Conservation (phyloP, 2,329 filamentous ascomycete genomes). For the Hymenoscyphus linearis region DNA sequence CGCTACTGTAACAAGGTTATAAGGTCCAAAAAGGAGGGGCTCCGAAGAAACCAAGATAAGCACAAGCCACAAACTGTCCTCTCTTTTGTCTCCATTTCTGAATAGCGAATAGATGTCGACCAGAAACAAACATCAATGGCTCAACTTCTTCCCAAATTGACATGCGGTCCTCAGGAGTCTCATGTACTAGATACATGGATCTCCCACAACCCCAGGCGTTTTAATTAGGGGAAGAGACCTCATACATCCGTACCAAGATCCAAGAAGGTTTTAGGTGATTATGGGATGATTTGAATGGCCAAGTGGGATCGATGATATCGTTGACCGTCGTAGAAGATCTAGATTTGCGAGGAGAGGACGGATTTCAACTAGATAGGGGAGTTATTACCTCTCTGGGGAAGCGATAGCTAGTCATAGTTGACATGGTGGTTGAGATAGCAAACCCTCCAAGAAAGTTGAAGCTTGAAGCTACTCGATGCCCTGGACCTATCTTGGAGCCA, state of each 20-base stretch:
- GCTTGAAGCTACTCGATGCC: background rate
- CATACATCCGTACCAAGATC: constrained; percentile 28
- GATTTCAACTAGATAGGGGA: background rate
- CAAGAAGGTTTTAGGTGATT: constrained; percentile 4
- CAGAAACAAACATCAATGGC: background rate
- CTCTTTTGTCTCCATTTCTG: constrained; percentile 6
- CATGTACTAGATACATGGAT: constrained; percentile 20
- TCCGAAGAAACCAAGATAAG: constrained; percentile 9
- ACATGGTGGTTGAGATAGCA: background rate
- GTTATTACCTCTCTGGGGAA: background rate
- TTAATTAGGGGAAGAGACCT: constrained; percentile 25
- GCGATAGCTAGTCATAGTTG: constrained; percentile 1
- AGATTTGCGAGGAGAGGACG: background rate
- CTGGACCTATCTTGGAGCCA: too few species aligned
- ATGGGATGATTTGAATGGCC: constrained; percentile 5
- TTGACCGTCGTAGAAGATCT: background rate
- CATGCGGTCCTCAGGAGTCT: constrained; percentile 4
- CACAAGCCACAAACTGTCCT: constrained; percentile 25
- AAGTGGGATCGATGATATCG: constrained; percentile 12
- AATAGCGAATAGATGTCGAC: background rate
- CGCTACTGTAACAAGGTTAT: background rate
- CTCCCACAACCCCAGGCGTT: constrained; percentile 9
- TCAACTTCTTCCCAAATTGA: constrained; percentile 1
- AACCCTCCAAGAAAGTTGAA: background rate
- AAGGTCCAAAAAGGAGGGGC: constrained; percentile 7